Evolutionary conservation across 306 rosid species (phyloP), one percentile per base, ranked within the genome.

Genomic region (Spatholobus suberectus): DNA sequence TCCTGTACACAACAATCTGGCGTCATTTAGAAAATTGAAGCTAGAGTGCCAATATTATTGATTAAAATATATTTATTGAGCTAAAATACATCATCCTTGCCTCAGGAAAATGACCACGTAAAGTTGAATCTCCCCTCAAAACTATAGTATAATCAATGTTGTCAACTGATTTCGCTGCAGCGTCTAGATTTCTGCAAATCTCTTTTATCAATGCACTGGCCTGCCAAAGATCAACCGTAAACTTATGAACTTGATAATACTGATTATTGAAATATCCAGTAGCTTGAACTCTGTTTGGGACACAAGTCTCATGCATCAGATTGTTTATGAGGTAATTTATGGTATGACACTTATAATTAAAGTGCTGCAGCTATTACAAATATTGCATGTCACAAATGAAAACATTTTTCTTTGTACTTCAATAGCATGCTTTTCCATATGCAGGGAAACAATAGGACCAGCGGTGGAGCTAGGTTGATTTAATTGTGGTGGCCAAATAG

Each of bases 31-130:
- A 71, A 65, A 81, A 80, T 47, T 46, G 46, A 86, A 89, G 23
- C 72, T 73, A 12, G 47, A 69, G 59, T 73, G 87, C 68, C 73
- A 59, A 59, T 41, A 81, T 66, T 77, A 69, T 59, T 74, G 58
- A 32, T 35, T 29, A 51, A 27, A 71, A 75, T 23, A 29, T 21
- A 43, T 51, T 69, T 63, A 15, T 12, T 68, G 47, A 54, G 55
- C 41, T 76, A 68, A 63, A 83, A 58, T 61, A 27, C 23, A 46
- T 27, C 37, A 77, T 82, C 61, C 95, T 91, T 91, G 90, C 99
- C 92, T 95, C 97, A 0, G 99, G 99, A 88, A 95, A 95, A 89
- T 95, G 99, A 52, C 99, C 99, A 72, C 98, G 94, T 84, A 95
- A 87, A 57, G 99, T 95, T 80, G 99, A 95, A 88, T 95, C 98